Evolutionary conservation across 371 early-diverging fungal genomes (phyloP).

Genomic region (Saksenaea vasiformis): DNA sequence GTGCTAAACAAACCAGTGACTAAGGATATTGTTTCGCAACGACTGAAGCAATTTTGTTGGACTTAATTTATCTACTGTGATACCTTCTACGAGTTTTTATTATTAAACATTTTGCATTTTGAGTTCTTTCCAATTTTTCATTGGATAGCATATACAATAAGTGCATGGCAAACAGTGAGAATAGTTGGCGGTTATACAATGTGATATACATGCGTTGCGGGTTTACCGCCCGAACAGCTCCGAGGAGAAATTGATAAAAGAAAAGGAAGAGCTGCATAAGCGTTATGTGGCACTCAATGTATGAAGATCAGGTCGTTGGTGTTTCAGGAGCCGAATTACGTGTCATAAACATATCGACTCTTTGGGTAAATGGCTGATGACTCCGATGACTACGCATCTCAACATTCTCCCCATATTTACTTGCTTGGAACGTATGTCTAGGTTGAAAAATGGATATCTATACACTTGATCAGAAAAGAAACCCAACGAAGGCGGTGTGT

Average conservation of each 20-base stretch:
- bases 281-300: background rate
- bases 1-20: slow-evolving; percentile 76
- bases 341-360: background rate
- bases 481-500: background rate
- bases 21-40: slow-evolving; percentile 56
- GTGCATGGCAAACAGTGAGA: too few relatives aligned
- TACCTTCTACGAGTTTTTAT: background rate
- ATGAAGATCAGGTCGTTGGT: background rate
- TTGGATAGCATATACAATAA: too few relatives aligned
- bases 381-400: background rate
- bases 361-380: background rate
- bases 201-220: background rate
- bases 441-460: slow-evolving; percentile 53
- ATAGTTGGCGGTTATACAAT: too few relatives aligned
- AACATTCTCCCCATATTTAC: background rate
- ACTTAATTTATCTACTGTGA: background rate
- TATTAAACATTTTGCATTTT: background rate
- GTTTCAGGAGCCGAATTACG: background rate
- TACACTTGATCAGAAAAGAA: background rate
- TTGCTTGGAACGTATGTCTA: slow-evolving; percentile 9
- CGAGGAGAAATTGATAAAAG: background rate
- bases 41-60: slow-evolving; percentile 51
- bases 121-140: too few relatives aligned
- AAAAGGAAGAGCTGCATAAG: background rate
- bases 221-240: background rate